phyloP scores from a whole-genome alignment of 768 basidiomycete species.

The Pilatotrama ljubarskyi region DNA sequence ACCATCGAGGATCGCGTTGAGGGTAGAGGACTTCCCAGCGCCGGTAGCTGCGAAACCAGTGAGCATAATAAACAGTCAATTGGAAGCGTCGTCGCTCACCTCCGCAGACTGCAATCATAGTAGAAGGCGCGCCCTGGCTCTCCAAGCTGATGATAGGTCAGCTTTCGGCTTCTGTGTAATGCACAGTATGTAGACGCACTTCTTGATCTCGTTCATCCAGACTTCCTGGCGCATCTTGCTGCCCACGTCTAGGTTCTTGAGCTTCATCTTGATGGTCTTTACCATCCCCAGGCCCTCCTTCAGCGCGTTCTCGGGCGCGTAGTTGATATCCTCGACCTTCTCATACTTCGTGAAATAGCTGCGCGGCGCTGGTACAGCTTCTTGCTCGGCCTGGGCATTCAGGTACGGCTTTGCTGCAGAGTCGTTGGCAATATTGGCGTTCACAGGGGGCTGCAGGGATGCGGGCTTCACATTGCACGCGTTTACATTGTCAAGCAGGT shows the following conservation, averaged over 20 bases:
- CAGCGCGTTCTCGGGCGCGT: conserved; percentile 50
- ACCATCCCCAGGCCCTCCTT: conserved; percentile 56
- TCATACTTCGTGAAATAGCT: conserved; percentile 38
- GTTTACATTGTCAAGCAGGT: too few relatives aligned
- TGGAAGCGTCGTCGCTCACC: conserved; percentile 36
- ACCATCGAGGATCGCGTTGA: conserved; percentile 66
- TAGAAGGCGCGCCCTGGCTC: conserved; percentile 51
- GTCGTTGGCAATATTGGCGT: too few relatives aligned
- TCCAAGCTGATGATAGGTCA: conserved; percentile 39
- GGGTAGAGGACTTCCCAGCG: conserved; percentile 59
- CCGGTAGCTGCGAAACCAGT: conserved; percentile 46
- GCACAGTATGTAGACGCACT: conserved; percentile 34
- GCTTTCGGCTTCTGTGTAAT: background rate
- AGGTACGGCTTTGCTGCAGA: too few relatives aligned
- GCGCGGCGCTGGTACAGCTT: conserved; percentile 2
- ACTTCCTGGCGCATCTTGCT: conserved; percentile 59
- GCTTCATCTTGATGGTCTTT: conserved; percentile 42
- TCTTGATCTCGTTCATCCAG: conserved; percentile 55
- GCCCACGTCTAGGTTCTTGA: conserved; percentile 49
- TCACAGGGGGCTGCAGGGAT: too few relatives aligned
- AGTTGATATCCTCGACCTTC: conserved; percentile 44
- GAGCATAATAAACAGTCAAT: background rate
- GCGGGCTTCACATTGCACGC: too few relatives aligned
- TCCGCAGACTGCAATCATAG: conserved; percentile 66
- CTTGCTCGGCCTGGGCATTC: too few relatives aligned